These are phyloP conservation scores for Boletus rubescentipes DNA, from an alignment of 768 basidiomycete species.

Conservation along the genomic window DNA sequence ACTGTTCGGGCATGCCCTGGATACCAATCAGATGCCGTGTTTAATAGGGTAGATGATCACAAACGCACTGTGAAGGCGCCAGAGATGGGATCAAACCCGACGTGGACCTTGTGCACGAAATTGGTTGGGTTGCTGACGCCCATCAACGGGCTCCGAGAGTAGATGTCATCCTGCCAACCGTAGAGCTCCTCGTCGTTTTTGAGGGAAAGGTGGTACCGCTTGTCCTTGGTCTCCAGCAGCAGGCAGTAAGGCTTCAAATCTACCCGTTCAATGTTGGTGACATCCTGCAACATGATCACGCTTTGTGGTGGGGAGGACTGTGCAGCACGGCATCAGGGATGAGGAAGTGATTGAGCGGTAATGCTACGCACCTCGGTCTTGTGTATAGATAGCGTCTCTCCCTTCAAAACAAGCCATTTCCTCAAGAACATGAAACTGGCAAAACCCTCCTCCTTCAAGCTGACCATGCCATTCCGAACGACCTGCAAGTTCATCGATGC, in stretches of 20 bases:
- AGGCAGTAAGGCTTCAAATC: conserved; percentile 96
- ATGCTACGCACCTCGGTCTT: conserved; percentile 79
- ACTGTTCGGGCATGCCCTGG: conserved; percentile 95
- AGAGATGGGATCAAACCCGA: conserved; percentile 91
- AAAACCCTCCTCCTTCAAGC: conserved; percentile 92
- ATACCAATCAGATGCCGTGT: not conserved
- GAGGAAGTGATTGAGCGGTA: not conserved
- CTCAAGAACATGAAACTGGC: conserved; percentile 90
- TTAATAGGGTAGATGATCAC: not conserved
- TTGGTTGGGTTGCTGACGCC: conserved; percentile 94
- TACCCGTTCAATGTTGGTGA: conserved; percentile 85
- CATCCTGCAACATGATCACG: conserved; percentile 67
- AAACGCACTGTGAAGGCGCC: conserved; percentile 88
- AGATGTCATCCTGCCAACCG: conserved; percentile 97
- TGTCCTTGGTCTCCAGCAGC: conserved; percentile 80
- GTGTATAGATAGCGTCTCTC: conserved; percentile 75
- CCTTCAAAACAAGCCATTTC: conserved; percentile 86
- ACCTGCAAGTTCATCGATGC: conserved; percentile 40
- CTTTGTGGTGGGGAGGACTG: conserved; percentile 59
- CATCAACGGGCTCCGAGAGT: conserved; percentile 87
- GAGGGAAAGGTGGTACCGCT: conserved; percentile 74
- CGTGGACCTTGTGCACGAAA: conserved; percentile 98
- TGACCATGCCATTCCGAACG: conserved; percentile 71
- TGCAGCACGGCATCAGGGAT: conserved; percentile 7
- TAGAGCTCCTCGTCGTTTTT: conserved; percentile 98